Percentiles rank a stretch among this genome's conserved stretches.
These are phyloP conservation scores for Inonotus obliquus DNA, from an alignment of 1,284 basidiomycete genomes.

Conservation along the genomic window DNA sequence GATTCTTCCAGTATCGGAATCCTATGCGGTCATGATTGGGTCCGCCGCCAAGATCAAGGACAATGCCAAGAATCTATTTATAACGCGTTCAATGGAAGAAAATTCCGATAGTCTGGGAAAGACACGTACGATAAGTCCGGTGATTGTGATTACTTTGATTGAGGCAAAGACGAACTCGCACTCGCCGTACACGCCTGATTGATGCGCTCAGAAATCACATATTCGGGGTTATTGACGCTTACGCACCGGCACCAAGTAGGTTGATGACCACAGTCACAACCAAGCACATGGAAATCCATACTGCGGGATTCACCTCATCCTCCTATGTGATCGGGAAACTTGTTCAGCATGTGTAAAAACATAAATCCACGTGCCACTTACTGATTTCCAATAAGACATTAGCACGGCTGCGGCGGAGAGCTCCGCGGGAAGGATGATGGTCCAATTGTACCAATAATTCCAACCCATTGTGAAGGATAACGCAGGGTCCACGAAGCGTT, in stretches of 20 bases:
- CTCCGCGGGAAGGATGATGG: constrained; percentile 71
- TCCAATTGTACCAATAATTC: constrained; percentile 81
- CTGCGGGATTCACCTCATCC: constrained; percentile 55
- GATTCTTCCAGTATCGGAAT: constrained; percentile 67
- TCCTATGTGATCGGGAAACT: constrained; percentile 15
- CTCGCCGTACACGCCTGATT: constrained; percentile 59
- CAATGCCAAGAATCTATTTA: constrained; percentile 44
- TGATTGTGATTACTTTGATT: constrained; percentile 78
- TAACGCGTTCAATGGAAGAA: background rate
- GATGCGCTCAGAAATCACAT: background rate
- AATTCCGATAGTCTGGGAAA: constrained; percentile 20
- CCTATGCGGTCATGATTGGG: constrained; percentile 48
- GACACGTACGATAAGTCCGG: constrained; percentile 55
- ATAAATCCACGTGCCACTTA: background rate
- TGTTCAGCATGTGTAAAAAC: constrained; percentile 10
- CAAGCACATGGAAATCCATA: constrained; percentile 75
- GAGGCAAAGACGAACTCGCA: constrained; percentile 73
- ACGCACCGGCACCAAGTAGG: constrained; percentile 63
- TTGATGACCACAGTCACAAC: constrained; percentile 74
- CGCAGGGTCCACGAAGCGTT: constrained; percentile 76
- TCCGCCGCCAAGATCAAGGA: constrained; percentile 70
- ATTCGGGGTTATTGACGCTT: background rate
- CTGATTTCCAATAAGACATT: constrained; percentile 64
- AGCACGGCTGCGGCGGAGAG: constrained; percentile 73
- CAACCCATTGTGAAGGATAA: constrained; percentile 81